phyloP scores from a whole-genome alignment of 306 rosid genomes.

The Quillaja saponaria region DNA sequence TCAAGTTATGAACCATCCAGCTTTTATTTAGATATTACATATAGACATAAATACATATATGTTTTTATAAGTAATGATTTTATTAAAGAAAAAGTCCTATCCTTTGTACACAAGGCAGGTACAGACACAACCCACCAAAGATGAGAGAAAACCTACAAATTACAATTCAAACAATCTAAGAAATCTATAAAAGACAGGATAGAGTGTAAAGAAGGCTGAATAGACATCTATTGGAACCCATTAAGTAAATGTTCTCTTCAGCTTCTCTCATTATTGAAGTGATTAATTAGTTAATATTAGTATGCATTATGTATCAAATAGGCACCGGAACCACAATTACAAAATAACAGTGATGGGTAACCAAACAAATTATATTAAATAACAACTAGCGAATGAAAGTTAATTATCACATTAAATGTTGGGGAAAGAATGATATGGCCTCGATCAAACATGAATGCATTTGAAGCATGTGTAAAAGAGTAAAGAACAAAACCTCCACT shows the following conservation, averaged over 20 bases:
- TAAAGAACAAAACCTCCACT: constrained; percentile 65
- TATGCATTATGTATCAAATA: not conserved
- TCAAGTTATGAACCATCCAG: constrained; percentile 11
- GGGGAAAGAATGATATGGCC: constrained; percentile 3
- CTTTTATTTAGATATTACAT: constrained; percentile 11
- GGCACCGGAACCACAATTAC: constrained; percentile 1
- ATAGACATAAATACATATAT: constrained; percentile 15
- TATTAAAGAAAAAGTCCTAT: constrained; percentile 2
- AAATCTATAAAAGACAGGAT: no score
- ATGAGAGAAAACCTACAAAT: no score
- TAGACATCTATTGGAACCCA: no score
- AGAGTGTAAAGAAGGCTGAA: no score
- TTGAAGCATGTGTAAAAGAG: constrained; percentile 5
- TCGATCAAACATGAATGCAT: not conserved
- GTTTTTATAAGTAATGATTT: no score
- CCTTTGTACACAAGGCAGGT: no score
- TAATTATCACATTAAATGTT: not conserved
- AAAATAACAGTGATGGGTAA: constrained; percentile 10
- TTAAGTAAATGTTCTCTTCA: no score
- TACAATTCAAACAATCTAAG: no score
- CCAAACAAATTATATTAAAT: constrained; percentile 26
- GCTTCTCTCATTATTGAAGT: no score
- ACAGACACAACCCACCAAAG: no score
- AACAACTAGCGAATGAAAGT: not conserved
- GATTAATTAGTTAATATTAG: no score